A percentile compares a stretch with the other conserved stretches of the same genome.
These are phyloP conservation scores for Scheffersomyces illinoinensis DNA, from an alignment of 1,139 yeast genomes.

Conservation along the genomic window DNA sequence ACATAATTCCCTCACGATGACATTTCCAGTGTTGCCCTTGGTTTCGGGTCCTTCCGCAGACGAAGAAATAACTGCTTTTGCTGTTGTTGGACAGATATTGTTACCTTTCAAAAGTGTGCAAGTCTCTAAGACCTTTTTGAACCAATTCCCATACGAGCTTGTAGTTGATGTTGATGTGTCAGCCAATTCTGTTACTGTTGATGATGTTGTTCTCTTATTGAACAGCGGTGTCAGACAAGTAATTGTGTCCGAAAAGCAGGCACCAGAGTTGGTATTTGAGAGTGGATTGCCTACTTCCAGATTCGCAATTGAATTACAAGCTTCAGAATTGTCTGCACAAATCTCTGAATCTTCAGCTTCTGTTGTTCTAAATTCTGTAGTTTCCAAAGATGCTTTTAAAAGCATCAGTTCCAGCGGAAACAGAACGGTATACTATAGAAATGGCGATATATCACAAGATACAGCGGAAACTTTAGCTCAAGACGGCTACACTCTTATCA, in stretches of 20 bases:
- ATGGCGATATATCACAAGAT: slow-evolving; percentile 20
- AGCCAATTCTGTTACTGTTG: slow-evolving; percentile 24
- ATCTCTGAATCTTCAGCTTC: slow-evolving; percentile 21
- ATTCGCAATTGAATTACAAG: slow-evolving; percentile 42
- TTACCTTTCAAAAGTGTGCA: slow-evolving; percentile 30
- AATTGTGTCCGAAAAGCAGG: slow-evolving; percentile 38
- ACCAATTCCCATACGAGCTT: slow-evolving; percentile 33
- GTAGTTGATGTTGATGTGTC: slow-evolving; percentile 38
- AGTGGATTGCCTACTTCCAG: slow-evolving; percentile 65
- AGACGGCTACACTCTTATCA: slow-evolving; percentile 49
- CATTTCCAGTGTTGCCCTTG: slow-evolving; percentile 50
- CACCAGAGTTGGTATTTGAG: slow-evolving; percentile 34
- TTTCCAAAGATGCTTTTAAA: slow-evolving; percentile 19
- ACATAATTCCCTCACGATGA: slow-evolving; percentile 20
- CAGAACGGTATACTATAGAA: slow-evolving; percentile 39
- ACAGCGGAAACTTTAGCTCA: slow-evolving; percentile 31
- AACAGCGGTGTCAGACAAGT: slow-evolving; percentile 67
- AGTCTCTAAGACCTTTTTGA: slow-evolving; percentile 31
- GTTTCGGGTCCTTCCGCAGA: slow-evolving; percentile 23
- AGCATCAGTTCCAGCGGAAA: slow-evolving; percentile 37
- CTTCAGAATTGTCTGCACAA: slow-evolving; percentile 11
- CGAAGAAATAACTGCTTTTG: slow-evolving; percentile 24
- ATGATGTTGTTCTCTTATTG: slow-evolving; percentile 53
- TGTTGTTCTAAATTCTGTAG: slow-evolving; percentile 19
- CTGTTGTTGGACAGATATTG: slow-evolving; percentile 42